Percentiles rank a stretch among this genome's conserved stretches.
Evolutionary conservation across 352 stramenopile genomes (phyloP).

Genomic region (Phytophthora pluvialis): DNA sequence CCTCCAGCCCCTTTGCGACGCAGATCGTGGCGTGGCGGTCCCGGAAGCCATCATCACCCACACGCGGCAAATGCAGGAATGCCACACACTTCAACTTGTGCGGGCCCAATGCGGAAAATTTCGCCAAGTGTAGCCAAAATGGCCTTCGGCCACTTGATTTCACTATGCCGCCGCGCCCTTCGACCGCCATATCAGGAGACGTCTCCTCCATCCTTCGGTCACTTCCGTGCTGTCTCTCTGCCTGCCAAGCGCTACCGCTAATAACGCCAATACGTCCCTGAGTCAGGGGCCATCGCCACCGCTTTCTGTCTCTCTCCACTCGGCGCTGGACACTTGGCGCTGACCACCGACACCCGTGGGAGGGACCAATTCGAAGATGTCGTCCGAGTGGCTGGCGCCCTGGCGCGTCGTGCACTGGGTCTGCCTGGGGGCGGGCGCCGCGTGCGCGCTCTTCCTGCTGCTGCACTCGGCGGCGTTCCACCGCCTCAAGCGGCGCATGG

Average conservation of each 20-base stretch:
- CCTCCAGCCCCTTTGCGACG: background rate
- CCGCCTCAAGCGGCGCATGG: constrained; percentile 68
- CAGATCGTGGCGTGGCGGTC: constrained; percentile 8
- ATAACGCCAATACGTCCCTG: background rate
- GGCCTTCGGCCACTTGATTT: constrained; percentile 7
- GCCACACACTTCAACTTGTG: constrained; percentile 5
- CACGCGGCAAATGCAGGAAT: constrained; percentile 1
- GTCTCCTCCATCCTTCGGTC: background rate
- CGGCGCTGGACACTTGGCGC: constrained; percentile 9
- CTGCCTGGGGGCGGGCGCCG: constrained; percentile 42
- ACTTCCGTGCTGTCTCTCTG: constrained; percentile 7
- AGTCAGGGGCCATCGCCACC: background rate
- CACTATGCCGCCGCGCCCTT: constrained; percentile 8
- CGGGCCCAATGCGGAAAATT: constrained; percentile 3
- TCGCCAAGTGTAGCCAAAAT: constrained; percentile 16
- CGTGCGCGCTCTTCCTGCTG: constrained; percentile 59
- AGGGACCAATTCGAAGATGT: constrained; percentile 4
- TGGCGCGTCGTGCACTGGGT: constrained; percentile 64
- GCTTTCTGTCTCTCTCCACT: no score
- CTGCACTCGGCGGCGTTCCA: constrained; percentile 67
- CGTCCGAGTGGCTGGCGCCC: constrained; percentile 42
- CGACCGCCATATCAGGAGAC: background rate
- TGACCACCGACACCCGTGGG: background rate
- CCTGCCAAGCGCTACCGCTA: background rate
- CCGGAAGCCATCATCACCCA: constrained; percentile 11